Base-by-base conservation (phyloP, 768 basidiomycete genomes). In the Russula virescens region DNA sequence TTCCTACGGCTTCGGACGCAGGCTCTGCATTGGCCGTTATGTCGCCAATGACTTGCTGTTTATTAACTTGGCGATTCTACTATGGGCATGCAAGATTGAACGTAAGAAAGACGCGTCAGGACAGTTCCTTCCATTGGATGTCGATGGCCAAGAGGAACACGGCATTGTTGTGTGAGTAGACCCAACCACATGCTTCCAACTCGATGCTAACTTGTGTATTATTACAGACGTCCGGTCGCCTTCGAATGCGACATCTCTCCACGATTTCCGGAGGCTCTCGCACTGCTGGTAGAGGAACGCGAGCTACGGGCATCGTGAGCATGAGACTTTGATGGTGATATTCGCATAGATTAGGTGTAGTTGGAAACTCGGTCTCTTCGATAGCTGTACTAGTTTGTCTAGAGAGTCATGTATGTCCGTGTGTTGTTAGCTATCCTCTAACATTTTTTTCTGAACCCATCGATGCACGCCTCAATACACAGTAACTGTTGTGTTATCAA, bases 11-110 rank as follows among this genome's bases (percentile, higher is more conserved):
- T 75, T 70, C 56, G 70, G 73, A 23, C 56, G 71, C 5, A 47
- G 64, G 14, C 25, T 45, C 23, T 65, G 64, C 26, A 9, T 46
- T 7, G 64, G 61, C 16, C 62, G 49, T 1, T 42, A 42, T 21
- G 40, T 65, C 16, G 61, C 61, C 1, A 71, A 73, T 52, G 66
- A 71, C 26, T 68, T 70, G n/a, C 25, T 75, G 14, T 74, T 74
- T 49, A 73, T 75, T 28, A 63, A 67, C 31, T 70, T 75, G 18
- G 74, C 74, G 14, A 55, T 66, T 26, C 59, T 72, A 1, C 64
- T 77, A 21, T 70, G 66, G 61, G 69, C 70, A 10, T 61, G 52
- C 42, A 64, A 65, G 45, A 61, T 73, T 28, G 54, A 45, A 8
- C 47, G 35, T 6, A 53, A 54, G 48, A 48, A 19, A 25, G 65